These are phyloP conservation scores for Prototheca stagnorum DNA, from an alignment of 163 green algal species.

Conservation along the genomic window DNA sequence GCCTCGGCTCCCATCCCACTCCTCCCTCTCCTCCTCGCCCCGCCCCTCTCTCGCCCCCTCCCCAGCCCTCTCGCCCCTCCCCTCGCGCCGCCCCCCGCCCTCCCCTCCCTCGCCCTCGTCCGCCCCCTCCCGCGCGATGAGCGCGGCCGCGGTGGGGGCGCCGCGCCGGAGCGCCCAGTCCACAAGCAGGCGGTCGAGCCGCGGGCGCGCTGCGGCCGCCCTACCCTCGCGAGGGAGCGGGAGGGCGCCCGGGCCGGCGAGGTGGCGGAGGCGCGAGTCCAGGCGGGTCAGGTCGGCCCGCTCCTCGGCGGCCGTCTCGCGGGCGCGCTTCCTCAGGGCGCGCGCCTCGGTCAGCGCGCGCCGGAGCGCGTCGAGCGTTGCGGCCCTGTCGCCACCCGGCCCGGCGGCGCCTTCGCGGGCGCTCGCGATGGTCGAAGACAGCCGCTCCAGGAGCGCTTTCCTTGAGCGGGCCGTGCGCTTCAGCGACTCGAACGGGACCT, in stretches of 20 bases:
- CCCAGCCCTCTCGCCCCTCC: too few species aligned
- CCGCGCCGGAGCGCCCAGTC: conserved; percentile 58
- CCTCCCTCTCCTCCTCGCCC: too few species aligned
- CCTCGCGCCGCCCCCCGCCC: conserved; percentile 1
- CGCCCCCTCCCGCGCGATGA: neutral
- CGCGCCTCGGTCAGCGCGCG: too few species aligned
- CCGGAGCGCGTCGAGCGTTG: too few species aligned
- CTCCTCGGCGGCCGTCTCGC: conserved; percentile 25
- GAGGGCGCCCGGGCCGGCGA: conserved; percentile 19
- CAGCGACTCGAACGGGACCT: conserved; percentile 59
- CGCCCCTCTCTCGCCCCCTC: too few species aligned
- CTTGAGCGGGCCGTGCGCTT: conserved; percentile 51
- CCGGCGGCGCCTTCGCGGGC: too few species aligned
- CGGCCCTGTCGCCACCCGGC: too few species aligned
- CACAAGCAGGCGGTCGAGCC: conserved; percentile 42
- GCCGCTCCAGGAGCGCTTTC: too few species aligned
- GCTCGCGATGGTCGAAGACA: too few species aligned
- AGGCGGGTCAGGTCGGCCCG: conserved; percentile 30
- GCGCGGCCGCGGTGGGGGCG: conserved; percentile 22
- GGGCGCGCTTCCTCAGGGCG: too few species aligned
- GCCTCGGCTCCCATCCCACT: too few species aligned
- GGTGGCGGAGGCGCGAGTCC: conserved; percentile 40
- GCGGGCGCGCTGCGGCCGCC: conserved; percentile 31
- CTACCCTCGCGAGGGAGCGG: too few species aligned
- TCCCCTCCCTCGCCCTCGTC: neutral